These are phyloP conservation scores for Fusarium sp. DNA, from an alignment of 2,329 filamentous ascomycete species.

Conservation along the genomic window DNA sequence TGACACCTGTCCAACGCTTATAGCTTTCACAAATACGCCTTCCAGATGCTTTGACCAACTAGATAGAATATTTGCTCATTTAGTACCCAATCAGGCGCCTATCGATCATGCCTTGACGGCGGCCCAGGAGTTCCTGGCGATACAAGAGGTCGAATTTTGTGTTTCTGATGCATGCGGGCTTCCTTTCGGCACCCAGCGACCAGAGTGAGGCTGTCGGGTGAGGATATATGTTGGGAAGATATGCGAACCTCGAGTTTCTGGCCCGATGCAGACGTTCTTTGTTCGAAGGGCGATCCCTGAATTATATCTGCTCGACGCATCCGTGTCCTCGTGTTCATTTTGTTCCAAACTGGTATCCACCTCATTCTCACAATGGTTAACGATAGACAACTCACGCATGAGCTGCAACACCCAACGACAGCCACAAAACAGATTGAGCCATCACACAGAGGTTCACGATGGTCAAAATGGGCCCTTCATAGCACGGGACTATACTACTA, in stretches of 20 bases:
- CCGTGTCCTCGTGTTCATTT: slow-evolving; percentile 1
- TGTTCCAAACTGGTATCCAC: not conserved
- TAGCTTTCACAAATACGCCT: slow-evolving; percentile 21
- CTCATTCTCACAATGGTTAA: slow-evolving; percentile 10
- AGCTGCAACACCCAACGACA: slow-evolving; percentile 9
- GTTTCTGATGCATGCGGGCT: slow-evolving; percentile 23
- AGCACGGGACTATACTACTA: slow-evolving; percentile 32
- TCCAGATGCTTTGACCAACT: slow-evolving; percentile 29
- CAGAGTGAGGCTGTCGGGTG: slow-evolving; percentile 41
- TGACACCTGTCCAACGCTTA: slow-evolving; percentile 38
- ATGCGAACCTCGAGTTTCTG: slow-evolving; percentile 21
- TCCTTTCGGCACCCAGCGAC: slow-evolving; percentile 21
- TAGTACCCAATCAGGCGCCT: slow-evolving; percentile 21
- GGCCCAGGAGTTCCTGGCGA: slow-evolving; percentile 19
- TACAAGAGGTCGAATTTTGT: slow-evolving; percentile 27
- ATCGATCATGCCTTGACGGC: slow-evolving; percentile 1
- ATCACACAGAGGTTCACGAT: slow-evolving; percentile 6
- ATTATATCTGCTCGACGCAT: slow-evolving; percentile 26
- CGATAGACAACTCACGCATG: not conserved
- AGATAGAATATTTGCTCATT: slow-evolving; percentile 2
- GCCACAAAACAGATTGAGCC: slow-evolving; percentile 4
- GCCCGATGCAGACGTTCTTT: slow-evolving; percentile 1
- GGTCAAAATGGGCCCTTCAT: slow-evolving; percentile 37
- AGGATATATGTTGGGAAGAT: slow-evolving; percentile 2
- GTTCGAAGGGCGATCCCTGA: slow-evolving; percentile 2